Conservation (phyloP, 495 filamentous ascomycete genomes). For the Penicillium coprophilum region DNA sequence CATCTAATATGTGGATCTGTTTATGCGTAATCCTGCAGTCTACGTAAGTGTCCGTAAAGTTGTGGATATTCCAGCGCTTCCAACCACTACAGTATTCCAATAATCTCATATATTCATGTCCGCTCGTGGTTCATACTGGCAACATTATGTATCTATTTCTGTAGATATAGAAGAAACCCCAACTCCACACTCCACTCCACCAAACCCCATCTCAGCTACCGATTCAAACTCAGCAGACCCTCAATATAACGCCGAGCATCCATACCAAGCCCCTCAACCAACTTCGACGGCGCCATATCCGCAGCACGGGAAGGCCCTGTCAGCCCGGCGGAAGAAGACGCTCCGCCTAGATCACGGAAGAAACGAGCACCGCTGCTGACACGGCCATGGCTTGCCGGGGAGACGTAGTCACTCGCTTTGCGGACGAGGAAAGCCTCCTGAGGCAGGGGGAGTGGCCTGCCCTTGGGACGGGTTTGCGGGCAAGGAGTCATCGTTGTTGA, state of each 20-base stretch:
- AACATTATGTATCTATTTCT: neutral
- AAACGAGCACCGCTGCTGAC: conserved; percentile 48
- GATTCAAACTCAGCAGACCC: conserved; percentile 71
- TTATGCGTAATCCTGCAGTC: neutral
- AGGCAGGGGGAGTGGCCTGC: conserved; percentile 2
- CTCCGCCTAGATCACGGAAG: conserved; percentile 48
- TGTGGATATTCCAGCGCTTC: neutral
- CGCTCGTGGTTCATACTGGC: neutral
- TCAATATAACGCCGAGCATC: conserved; percentile 88
- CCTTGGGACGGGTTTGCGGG: neutral
- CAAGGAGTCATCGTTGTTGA: conserved; percentile 25
- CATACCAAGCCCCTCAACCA: conserved; percentile 85
- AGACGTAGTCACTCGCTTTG: conserved; percentile 65
- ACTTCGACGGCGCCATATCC: conserved; percentile 58
- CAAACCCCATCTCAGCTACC: conserved; percentile 35
- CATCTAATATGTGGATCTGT: conserved; percentile 7
- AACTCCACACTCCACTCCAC: conserved; percentile 2
- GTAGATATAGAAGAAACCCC: conserved; percentile 1
- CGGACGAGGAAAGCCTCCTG: conserved; percentile 80
- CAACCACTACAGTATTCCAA: neutral
- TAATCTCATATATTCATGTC: neutral
- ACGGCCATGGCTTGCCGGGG: conserved; percentile 31
- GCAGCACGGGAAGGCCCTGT: conserved; percentile 21
- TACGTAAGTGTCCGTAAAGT: neutral
- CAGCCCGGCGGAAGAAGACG: conserved; percentile 28